These are phyloP conservation scores for Lasiosphaeris hirsuta DNA, from an alignment of 495 filamentous ascomycete species.

Conservation along the genomic window DNA sequence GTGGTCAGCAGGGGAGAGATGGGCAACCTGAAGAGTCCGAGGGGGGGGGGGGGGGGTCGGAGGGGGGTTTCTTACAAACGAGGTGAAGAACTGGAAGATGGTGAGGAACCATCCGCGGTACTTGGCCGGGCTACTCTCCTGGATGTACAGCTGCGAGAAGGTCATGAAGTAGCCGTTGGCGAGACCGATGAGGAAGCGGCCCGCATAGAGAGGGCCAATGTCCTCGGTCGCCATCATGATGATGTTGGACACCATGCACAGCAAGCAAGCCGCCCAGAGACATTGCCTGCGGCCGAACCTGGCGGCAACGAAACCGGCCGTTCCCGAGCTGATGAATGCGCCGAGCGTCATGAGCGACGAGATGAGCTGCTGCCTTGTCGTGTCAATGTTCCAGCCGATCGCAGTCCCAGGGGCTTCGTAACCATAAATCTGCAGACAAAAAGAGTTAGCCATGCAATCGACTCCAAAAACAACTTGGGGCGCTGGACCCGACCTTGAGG, in stretches of 20 bases:
- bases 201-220: constrained; percentile 54
- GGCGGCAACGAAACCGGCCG: constrained; percentile 49
- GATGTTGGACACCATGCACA: constrained; percentile 49
- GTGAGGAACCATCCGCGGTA: constrained; percentile 50
- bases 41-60: background rate
- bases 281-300: constrained; percentile 46
- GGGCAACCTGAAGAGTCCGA: background rate
- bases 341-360: constrained; percentile 59
- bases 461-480: background rate
- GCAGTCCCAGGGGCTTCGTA: constrained; percentile 38
- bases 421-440: constrained; percentile 37
- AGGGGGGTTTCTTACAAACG: constrained; percentile 33
- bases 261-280: constrained; percentile 48
- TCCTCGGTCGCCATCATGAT: constrained; percentile 55
- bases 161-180: constrained; percentile 59
- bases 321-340: constrained; percentile 54
- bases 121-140: constrained; percentile 50
- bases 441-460: background rate
- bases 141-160: constrained; percentile 55
- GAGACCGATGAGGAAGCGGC: constrained; percentile 54
- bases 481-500: constrained; percentile 47
- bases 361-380: constrained; percentile 53
- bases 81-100: constrained; percentile 40
- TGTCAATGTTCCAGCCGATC: constrained; percentile 53
- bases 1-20: background rate